Conservation (phyloP, 805 yeast genomes). For the Ogataea nonfermentans region DNA sequence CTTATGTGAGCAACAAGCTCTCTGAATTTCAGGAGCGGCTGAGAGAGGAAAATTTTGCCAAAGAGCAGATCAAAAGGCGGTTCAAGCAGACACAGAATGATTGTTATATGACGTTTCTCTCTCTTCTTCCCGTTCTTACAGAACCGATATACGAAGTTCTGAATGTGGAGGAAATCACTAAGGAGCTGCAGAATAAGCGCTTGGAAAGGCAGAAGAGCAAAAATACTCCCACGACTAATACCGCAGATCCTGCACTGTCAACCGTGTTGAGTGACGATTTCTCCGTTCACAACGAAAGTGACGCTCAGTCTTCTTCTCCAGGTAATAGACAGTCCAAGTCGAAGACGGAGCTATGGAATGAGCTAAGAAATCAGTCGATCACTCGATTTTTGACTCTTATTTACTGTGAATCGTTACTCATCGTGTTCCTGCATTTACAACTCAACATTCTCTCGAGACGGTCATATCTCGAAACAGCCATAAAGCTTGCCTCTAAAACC, state of each 20-base stretch:
- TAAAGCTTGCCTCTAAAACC: constrained; percentile 57
- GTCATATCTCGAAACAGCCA: constrained; percentile 77
- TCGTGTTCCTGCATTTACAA: constrained; percentile 81
- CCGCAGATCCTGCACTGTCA: constrained; percentile 23
- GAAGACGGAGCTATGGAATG: constrained; percentile 78
- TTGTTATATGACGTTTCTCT: constrained; percentile 78
- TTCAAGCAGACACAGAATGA: constrained; percentile 92
- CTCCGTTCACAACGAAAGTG: constrained; percentile 30
- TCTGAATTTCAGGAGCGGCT: constrained; percentile 49
- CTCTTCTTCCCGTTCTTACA: constrained; percentile 74
- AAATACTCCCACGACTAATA: constrained; percentile 8
- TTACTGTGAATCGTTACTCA: constrained; percentile 65
- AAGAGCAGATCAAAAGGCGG: constrained; percentile 72
- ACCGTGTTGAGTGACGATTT: constrained; percentile 40
- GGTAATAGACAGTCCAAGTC: constrained; percentile 34
- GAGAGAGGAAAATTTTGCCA: constrained; percentile 56
- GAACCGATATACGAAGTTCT: constrained; percentile 58
- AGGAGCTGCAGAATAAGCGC: constrained; percentile 63
- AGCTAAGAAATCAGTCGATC: constrained; percentile 70
- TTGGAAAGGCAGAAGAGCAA: constrained; percentile 27
- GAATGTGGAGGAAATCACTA: constrained; percentile 73
- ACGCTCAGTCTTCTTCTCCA: constrained; percentile 1
- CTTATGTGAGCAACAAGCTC: constrained; percentile 44
- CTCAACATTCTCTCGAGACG: constrained; percentile 84
- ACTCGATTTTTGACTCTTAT: constrained; percentile 70